These are phyloP conservation scores for Obelidium mucronatum DNA, from an alignment of 192 early-diverging fungal genomes.

Conservation along the genomic window DNA sequence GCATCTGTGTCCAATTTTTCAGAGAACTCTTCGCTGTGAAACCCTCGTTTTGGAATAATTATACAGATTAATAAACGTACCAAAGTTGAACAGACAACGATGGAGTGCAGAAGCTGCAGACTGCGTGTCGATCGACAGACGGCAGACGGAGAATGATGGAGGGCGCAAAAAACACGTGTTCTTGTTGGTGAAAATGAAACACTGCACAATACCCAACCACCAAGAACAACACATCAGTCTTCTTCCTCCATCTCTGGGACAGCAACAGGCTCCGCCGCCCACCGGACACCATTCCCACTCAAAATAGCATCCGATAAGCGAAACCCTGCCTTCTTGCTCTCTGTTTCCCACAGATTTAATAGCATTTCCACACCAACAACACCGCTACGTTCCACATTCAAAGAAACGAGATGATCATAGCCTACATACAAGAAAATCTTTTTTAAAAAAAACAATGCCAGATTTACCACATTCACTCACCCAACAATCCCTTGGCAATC, in stretches of 20 bases:
- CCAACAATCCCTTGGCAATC: slow-evolving; percentile 8
- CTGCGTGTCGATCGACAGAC: too few species aligned
- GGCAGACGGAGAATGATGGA: too few species aligned
- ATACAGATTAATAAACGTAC: too few species aligned
- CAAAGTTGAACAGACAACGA: too few species aligned
- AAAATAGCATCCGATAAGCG: background rate
- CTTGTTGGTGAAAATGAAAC: too few species aligned
- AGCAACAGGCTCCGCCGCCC: background rate
- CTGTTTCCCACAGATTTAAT: background rate
- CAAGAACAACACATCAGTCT: too few species aligned
- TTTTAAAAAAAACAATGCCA: background rate
- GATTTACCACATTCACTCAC: background rate
- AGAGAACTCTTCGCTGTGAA: too few species aligned
- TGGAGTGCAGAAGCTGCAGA: too few species aligned
- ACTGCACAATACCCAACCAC: too few species aligned
- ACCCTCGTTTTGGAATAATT: too few species aligned
- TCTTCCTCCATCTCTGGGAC: background rate
- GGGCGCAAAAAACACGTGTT: too few species aligned
- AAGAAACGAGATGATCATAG: slow-evolving; percentile 6
- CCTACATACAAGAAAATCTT: slow-evolving; percentile 40
- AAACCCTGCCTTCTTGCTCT: background rate
- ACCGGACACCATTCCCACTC: slow-evolving; percentile 20
- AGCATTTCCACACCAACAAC: background rate
- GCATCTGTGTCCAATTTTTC: too few species aligned
- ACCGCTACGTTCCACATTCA: slow-evolving; percentile 26